A percentile compares a stretch with the other conserved stretches of the same genome.
Conservation (phyloP, 2,329 filamentous ascomycete species). For the Pseudogymnoascus sp. region DNA sequence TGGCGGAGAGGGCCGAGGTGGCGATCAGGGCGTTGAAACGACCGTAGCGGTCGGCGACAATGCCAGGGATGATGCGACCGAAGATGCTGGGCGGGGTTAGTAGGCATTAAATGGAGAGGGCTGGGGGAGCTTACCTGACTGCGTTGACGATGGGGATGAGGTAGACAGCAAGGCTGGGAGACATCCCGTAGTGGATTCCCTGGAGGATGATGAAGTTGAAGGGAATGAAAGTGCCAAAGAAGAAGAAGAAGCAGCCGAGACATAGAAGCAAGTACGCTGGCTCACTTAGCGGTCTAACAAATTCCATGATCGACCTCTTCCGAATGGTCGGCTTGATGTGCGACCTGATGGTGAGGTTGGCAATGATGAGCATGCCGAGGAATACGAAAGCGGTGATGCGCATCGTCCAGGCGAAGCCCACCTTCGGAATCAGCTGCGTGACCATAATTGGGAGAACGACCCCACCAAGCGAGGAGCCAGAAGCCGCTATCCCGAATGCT, state of each 20-base stretch:
- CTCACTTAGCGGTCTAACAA: conserved; percentile 32
- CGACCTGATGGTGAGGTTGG: conserved; percentile 45
- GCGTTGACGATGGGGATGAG: conserved; percentile 47
- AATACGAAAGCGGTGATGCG: conserved; percentile 48
- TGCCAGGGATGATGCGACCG: conserved; percentile 47
- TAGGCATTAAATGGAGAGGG: conserved; percentile 9
- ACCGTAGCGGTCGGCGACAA: conserved; percentile 44
- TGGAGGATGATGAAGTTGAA: conserved; percentile 38
- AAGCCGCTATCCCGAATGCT: conserved; percentile 41
- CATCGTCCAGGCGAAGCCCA: conserved; percentile 52
- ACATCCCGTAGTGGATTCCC: conserved; percentile 39
- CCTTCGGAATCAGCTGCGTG: conserved; percentile 40
- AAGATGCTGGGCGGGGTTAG: conserved; percentile 34
- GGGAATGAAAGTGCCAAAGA: conserved; percentile 46
- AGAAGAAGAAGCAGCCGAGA: conserved; percentile 36
- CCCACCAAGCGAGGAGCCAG: conserved; percentile 42
- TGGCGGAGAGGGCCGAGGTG: conserved; percentile 35
- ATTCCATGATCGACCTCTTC: conserved; percentile 27
- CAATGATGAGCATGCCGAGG: conserved; percentile 43
- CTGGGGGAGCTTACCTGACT: conserved; percentile 27
- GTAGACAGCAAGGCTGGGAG: conserved; percentile 39
- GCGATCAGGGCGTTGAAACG: conserved; percentile 47
- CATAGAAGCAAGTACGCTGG: conserved; percentile 31
- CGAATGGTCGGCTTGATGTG: conserved; percentile 36
- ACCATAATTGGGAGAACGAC: conserved; percentile 58